These are phyloP conservation scores for Tetrapisispora namnaoensis DNA, from an alignment of 805 yeast genomes.

Conservation along the genomic window DNA sequence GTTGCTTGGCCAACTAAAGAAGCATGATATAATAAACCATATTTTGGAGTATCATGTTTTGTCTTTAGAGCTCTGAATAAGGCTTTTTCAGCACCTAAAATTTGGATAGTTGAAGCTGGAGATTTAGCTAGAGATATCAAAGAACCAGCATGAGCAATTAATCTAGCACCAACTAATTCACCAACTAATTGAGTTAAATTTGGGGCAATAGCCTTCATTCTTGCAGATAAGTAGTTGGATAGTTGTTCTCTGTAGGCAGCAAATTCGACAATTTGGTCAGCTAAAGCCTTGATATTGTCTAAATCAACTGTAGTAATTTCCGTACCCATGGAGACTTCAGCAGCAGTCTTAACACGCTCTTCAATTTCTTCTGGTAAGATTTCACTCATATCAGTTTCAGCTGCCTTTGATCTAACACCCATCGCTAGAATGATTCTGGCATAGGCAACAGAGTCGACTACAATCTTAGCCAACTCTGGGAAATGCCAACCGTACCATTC, in stretches of 20 bases:
- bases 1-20: slow-evolving; percentile 96
- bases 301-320: slow-evolving; percentile 91
- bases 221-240: slow-evolving; percentile 78
- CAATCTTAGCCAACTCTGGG: slow-evolving; percentile 97
- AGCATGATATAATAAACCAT: slow-evolving; percentile 94
- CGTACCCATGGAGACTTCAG: slow-evolving; percentile 99
- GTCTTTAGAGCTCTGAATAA: slow-evolving; percentile 97
- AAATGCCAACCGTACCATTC: slow-evolving; percentile 99
- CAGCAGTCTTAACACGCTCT: slow-evolving; percentile 81
- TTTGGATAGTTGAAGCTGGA: slow-evolving; percentile 97
- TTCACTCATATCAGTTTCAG: slow-evolving; percentile 81
- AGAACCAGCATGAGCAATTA: slow-evolving; percentile 96
- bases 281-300: slow-evolving; percentile 78
- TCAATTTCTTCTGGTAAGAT: slow-evolving; percentile 90
- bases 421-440: slow-evolving; percentile 88
- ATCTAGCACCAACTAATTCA: slow-evolving; percentile 95
- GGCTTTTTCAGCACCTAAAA: slow-evolving; percentile 98
- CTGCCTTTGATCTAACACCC: slow-evolving; percentile 90
- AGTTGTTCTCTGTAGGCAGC: slow-evolving; percentile 94
- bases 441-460: slow-evolving; percentile 90
- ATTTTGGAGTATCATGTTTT: slow-evolving; percentile 97
- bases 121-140: slow-evolving; percentile 91
- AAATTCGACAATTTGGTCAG: slow-evolving; percentile 93
- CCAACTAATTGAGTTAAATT: slow-evolving; percentile 92
- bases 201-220: slow-evolving; percentile 99